Evolutionary conservation across 2,329 filamentous ascomycete species (phyloP), one percentile per base, ranked within the genome.

Genomic region (Talaromyces marneffei): DNA sequence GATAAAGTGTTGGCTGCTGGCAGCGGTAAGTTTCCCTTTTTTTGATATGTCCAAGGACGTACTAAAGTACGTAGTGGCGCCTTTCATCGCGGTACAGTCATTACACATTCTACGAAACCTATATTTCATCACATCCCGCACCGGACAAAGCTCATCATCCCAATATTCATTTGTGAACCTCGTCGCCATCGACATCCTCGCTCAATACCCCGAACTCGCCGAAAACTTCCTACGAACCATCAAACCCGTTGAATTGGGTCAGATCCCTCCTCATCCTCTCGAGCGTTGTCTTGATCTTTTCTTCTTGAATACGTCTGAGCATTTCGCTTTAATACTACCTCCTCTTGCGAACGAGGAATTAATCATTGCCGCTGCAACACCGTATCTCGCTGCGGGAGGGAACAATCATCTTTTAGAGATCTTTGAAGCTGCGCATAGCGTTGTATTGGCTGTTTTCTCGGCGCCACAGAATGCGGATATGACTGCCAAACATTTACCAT

Each of bases 371-470:
- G 87, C 90, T 1, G 89, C 91, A 6, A 83, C 85, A 4, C 83
- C 88, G 0, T 94, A 96, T 70, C 84, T 97, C 2, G 79, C 81
- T 46, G 77, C 83, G n/a, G 83, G 81, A 27, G 80, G 80, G 18
- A 82, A 85, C 65, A 76, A 78, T 23, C 76, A 83, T 50, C 79
- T 89, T 9, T 75, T 87, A 2, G 82, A 87, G 42, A 85, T 95
- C n/a, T 96, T 95, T 68, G 92, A 97, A 74, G 86, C 92, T 0
- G 91, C 92, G 0, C 92, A 97, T 75, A 90, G 88, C 65, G 85
- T 92, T 44, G 84, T 91, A 66, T 83, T 97, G 5, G 86, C 92
- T 1, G 87, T 91, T 3, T 85, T 96, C 50, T 90, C 90, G 0
- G 88, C 90, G 57, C 90, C 92, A 0, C 87, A 90, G 65, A 92